Evolutionary conservation across 257 asterid genomes (phyloP).

Genomic region (Solanum infundibuliforme): DNA sequence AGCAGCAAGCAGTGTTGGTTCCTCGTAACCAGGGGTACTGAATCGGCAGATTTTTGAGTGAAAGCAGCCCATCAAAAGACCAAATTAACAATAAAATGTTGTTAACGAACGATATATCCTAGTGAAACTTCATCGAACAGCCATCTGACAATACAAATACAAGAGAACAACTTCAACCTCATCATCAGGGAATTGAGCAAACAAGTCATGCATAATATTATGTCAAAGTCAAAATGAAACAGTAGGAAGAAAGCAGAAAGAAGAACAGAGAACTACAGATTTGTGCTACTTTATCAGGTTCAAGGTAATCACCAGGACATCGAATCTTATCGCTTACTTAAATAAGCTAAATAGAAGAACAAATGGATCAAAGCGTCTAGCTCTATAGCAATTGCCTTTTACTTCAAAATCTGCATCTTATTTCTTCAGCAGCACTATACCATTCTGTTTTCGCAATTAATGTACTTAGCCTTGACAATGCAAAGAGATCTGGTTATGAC

Average conservation of each 20-base stretch:
- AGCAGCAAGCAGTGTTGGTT: slow-evolving; percentile 70
- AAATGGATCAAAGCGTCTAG: background rate
- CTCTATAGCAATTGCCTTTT: background rate
- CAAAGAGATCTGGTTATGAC: background rate
- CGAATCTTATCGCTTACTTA: background rate
- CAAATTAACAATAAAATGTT: background rate
- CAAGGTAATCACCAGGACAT: background rate
- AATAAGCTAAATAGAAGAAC: background rate
- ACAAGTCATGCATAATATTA: background rate
- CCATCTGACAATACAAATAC: background rate
- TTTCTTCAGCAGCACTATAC: background rate
- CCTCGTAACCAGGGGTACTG: slow-evolving; percentile 63
- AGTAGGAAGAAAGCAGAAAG: background rate
- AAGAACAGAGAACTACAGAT: background rate
- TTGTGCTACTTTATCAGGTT: background rate
- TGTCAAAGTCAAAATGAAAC: background rate
- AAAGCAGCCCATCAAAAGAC: slow-evolving; percentile 58
- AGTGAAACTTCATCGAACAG: slow-evolving; percentile 5
- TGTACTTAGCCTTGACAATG: background rate
- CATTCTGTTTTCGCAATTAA: background rate
- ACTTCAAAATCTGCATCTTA: background rate
- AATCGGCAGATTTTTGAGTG: slow-evolving; percentile 34
- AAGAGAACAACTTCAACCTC: background rate
- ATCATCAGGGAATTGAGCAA: background rate
- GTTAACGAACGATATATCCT: slow-evolving; percentile 9